Percentiles rank a stretch among this genome's conserved stretches.
These are phyloP conservation scores for Sphagnurus paluster DNA, from an alignment of 1,284 basidiomycete genomes.

Conservation along the genomic window DNA sequence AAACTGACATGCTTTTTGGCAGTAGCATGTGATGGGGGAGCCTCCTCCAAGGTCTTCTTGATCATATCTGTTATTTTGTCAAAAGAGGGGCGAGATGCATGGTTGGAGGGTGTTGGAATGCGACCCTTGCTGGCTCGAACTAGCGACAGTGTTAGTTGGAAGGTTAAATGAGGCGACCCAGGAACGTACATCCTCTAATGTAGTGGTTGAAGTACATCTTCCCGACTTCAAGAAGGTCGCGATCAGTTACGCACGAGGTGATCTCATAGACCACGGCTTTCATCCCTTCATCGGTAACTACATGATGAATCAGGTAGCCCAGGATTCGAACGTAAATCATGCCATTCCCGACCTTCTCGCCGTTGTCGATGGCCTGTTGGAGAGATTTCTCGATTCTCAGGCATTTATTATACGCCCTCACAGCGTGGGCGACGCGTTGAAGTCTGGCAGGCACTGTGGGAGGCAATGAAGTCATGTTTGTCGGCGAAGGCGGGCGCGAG, in stretches of 20 bases:
- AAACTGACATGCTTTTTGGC: constrained; percentile 23
- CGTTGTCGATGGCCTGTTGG: background rate
- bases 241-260: constrained; percentile 11
- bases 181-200: constrained; percentile 24
- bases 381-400: background rate
- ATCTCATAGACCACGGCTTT: constrained; percentile 17
- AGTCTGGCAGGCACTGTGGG: background rate
- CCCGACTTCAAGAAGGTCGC: constrained; percentile 16
- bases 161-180: constrained; percentile 4
- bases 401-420: background rate
- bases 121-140: constrained; percentile 18
- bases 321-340: constrained; percentile 17
- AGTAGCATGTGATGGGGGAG: constrained; percentile 18
- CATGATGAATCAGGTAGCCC: constrained; percentile 23
- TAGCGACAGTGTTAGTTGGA: constrained; percentile 13
- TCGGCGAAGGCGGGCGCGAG: background rate
- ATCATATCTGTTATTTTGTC: constrained; percentile 22
- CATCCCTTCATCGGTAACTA: constrained; percentile 15
- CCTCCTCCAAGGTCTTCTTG: constrained; percentile 15
- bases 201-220: constrained; percentile 25
- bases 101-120: constrained; percentile 19
- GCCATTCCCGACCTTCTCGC: background rate
- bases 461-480: background rate
- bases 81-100: constrained; percentile 23
- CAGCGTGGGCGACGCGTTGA: background rate